A percentile compares a stretch with the other conserved stretches of the same genome.
Conservation (phyloP, 2,329 filamentous ascomycete genomes). For the Xylaria multiplex region DNA sequence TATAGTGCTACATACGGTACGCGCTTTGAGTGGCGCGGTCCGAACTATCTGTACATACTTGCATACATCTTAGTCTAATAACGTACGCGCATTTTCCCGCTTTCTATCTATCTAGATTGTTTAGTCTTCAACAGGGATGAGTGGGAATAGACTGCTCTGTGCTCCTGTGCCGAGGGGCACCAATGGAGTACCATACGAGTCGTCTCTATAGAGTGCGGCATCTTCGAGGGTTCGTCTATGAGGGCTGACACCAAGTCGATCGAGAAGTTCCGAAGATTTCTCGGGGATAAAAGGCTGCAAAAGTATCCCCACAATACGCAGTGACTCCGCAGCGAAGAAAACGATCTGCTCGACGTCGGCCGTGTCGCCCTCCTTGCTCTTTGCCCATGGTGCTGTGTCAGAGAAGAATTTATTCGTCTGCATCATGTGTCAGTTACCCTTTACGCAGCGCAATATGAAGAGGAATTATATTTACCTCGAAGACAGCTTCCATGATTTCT, state of each 20-base stretch:
- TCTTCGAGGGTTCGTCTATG: slow-evolving; percentile 70
- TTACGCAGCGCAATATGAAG: background rate
- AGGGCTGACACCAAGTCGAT: slow-evolving; percentile 77
- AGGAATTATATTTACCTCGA: slow-evolving; percentile 58
- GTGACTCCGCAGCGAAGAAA: slow-evolving; percentile 76
- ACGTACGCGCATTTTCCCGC: background rate
- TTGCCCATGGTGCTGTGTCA: slow-evolving; percentile 73
- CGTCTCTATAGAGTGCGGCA: slow-evolving; percentile 72
- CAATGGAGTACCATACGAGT: slow-evolving; percentile 69
- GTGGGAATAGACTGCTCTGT: slow-evolving; percentile 63
- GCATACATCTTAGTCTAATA: slow-evolving; percentile 16
- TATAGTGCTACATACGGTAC: slow-evolving; percentile 1
- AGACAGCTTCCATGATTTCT: slow-evolving; percentile 69
- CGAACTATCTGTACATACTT: slow-evolving; percentile 6
- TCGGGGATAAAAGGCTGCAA: slow-evolving; percentile 90
- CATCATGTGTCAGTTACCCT: slow-evolving; percentile 27
- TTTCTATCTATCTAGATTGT: slow-evolving; percentile 39
- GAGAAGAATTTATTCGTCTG: slow-evolving; percentile 76
- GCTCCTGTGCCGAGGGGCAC: slow-evolving; percentile 51
- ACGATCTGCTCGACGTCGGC: slow-evolving; percentile 67
- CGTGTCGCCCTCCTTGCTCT: slow-evolving; percentile 53
- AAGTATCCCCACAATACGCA: slow-evolving; percentile 84
- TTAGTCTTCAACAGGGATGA: slow-evolving; percentile 55
- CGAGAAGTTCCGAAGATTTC: slow-evolving; percentile 77
- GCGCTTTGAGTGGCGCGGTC: background rate